phyloP scores from a whole-genome alignment of 192 early-diverging fungal genomes.

The Coemansia pectinata region DNA sequence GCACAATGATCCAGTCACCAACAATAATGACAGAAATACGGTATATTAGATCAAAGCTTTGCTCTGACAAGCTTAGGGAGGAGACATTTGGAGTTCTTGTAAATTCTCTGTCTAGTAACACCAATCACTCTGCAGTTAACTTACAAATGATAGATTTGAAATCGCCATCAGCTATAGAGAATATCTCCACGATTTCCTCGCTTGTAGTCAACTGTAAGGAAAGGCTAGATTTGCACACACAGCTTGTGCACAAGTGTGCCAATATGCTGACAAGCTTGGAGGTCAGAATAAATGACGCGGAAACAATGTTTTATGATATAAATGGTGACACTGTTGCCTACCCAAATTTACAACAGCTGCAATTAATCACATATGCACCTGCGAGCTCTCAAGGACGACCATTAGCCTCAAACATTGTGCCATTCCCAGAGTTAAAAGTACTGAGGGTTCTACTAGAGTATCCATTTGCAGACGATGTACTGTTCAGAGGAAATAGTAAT shows the following conservation, averaged over 20 bases:
- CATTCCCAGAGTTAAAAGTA: background rate
- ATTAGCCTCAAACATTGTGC: background rate
- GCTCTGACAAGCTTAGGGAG: background rate
- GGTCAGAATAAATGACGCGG: background rate
- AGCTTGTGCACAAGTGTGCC: slow-evolving; percentile 2
- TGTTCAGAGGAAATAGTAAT: background rate
- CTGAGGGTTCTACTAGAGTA: background rate
- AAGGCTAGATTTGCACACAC: background rate
- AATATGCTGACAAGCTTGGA: background rate
- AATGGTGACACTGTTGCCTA: background rate
- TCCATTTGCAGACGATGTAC: background rate
- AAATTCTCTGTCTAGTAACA: background rate
- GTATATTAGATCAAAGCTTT: background rate
- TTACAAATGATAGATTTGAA: background rate
- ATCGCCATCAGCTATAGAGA: background rate
- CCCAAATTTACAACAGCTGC: background rate
- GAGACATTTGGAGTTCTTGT: background rate
- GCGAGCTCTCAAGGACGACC: background rate
- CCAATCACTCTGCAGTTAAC: background rate
- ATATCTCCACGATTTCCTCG: background rate
- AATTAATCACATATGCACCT: background rate
- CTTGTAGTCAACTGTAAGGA: background rate
- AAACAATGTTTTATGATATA: background rate
- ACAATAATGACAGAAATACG: background rate
- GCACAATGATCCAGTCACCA: background rate